Evolutionary conservation across 345 rosid species (phyloP), one percentile per base, ranked within the genome.

Genomic region (Gossypium bickii): DNA sequence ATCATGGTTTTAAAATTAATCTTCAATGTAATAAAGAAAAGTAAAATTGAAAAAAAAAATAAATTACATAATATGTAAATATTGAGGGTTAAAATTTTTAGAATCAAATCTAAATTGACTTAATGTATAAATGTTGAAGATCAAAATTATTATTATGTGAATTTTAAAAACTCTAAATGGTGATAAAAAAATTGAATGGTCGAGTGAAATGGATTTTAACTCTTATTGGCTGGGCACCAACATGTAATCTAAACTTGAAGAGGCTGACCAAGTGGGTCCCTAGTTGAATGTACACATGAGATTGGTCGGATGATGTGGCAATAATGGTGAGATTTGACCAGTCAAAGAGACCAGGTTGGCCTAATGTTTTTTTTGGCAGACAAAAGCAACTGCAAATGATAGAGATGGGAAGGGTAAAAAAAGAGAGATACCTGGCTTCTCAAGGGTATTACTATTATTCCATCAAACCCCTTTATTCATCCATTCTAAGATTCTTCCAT

Each of bases 341-440:
- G 84, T 74, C 72, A 80, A 61, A 76, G 80, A 77, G 78, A 57
- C 67, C 27, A 56, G 71, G 72, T 60, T 72, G 84, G 81, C 74
- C 80, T 52, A 22, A 51, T 70, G 41, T 5, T 34, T 34, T 20
- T 34, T 59, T 67, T 75, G 64, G 71, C 55, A 78, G 81, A 87
- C 82, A 92, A 89, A 87, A 86, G 87, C 83, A 79, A 83, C 88
- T 85, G 80, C 60, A 77, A 78, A 82, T 82, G 87, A 79, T 76
- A 77, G 85, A 81, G 81, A 76, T 77, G 85, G 85, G 73, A 45
- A 45, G 41, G 52, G 76, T 80, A 83, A 84, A 85, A 81, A 80
- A 79, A 88, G 85, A 84, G 92, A 92, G 86, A 81, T 25, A 60
- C 92, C 89, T 90, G 89, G 85, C 96, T 93, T 89, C 93, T 78